Base-by-base conservation (phyloP, 768 basidiomycete genomes). In the Termitomyces sp. region DNA sequence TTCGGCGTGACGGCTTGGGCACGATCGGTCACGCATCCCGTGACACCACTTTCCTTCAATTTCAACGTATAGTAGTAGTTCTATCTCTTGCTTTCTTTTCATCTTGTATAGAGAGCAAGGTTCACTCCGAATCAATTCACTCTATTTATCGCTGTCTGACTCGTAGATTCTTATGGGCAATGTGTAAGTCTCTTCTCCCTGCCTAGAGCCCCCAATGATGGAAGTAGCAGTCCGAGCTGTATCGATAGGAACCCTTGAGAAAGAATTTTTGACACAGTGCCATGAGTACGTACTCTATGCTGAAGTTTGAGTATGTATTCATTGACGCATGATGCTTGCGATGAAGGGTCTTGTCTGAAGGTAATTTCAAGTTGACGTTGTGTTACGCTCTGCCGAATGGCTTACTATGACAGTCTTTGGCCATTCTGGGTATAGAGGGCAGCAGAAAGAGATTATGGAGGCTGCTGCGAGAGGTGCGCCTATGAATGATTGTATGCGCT, bases 391-490 rank as follows among this genome's bases (percentile, higher is more conserved):
- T 20, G 12, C 31, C 43, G 11, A 37, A 17, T 5, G 47, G 54
- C 38, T 40, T 17, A 51, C 42, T 40, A 38, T 43, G 42, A 48
- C 46, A 92, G 91, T 82, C 20, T 94, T 94, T 62, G 85, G 87
- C 2, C 86, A 91, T 69, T 63, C 75, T 0, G 79, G 68, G 4
- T 94, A 86, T 69, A 89, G 86, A 72, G 92, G 91, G 40, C 86
- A 89, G 66, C 92, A 94, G 74, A 81, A 84, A 63, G 85, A 87
- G 61, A 87, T 94, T 20, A 81, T 93, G 1, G 81, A 88, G 59
- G 87, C 87, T 8, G 90, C 91, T 3, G 74, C 88, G 34, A 71
- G 72, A 65, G 90, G 91, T 85, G 60, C 20, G 76, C 49, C 46
- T 32, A 8, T 47, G 11, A 56, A 32, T 25, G 8, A 2, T 10